These are phyloP conservation scores for Incumbomyces delicatus DNA, from an alignment of 2,329 filamentous ascomycete species.

Conservation along the genomic window DNA sequence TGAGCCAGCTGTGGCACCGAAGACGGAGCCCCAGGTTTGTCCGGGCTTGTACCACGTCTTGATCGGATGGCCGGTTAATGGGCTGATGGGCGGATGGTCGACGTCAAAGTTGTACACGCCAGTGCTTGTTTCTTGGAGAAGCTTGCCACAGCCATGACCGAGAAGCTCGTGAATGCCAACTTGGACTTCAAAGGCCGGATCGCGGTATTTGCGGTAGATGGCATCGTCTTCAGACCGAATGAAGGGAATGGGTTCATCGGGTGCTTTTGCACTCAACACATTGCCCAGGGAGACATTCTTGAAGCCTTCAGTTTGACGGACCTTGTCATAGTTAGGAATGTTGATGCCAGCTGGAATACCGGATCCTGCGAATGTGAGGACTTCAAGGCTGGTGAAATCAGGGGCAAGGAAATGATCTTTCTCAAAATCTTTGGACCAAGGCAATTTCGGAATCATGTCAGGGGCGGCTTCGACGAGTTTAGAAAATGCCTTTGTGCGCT, in stretches of 20 bases:
- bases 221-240: conserved; percentile 68
- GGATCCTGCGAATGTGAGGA: conserved; percentile 65
- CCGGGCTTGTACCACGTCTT: conserved; percentile 87
- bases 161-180: conserved; percentile 87
- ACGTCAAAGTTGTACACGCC: conserved; percentile 84
- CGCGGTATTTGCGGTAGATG: conserved; percentile 72
- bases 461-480: conserved; percentile 75
- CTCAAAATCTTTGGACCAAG: conserved; percentile 82
- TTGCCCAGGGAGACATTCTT: conserved; percentile 80
- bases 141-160: conserved; percentile 85
- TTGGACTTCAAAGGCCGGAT: conserved; percentile 86
- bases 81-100: conserved; percentile 69
- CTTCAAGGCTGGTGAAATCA: conserved; percentile 91
- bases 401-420: conserved; percentile 93
- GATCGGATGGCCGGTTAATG: conserved; percentile 66
- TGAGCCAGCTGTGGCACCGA: conserved; percentile 73
- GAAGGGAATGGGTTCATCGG: conserved; percentile 86
- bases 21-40: conserved; percentile 89
- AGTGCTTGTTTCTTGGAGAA: conserved; percentile 76
- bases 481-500: conserved; percentile 79
- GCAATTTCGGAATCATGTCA: conserved; percentile 74
- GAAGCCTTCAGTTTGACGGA: conserved; percentile 54
- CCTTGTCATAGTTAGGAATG: conserved; percentile 48
- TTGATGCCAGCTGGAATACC: conserved; percentile 46
- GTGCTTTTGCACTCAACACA: conserved; percentile 79